A percentile compares a stretch with the other conserved stretches of the same genome.
These are phyloP conservation scores for Mangifera indica DNA, from an alignment of 345 rosid species.

Conservation along the genomic window DNA sequence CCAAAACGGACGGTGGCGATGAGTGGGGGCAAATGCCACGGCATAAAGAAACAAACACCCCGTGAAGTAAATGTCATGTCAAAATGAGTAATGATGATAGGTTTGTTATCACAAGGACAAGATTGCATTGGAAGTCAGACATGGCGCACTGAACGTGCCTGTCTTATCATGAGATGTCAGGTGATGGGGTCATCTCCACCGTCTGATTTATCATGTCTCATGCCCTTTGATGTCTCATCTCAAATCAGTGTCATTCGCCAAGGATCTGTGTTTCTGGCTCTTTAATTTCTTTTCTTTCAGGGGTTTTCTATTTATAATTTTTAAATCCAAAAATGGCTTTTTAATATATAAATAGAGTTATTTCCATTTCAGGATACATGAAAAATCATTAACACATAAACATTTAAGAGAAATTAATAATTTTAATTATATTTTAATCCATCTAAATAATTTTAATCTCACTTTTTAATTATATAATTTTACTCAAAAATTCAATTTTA, in stretches of 20 bases:
- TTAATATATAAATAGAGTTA: too few species aligned
- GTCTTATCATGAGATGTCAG: constrained; percentile 18
- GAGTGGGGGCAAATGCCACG: too few species aligned
- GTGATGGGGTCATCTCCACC: constrained; percentile 23
- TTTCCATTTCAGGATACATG: too few species aligned
- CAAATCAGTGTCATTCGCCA: neutral
- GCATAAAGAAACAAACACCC: neutral
- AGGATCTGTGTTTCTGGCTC: neutral
- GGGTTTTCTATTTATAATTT: too few species aligned
- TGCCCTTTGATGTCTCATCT: neutral
- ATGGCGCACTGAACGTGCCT: constrained; percentile 22
- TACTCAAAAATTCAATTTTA: too few species aligned
- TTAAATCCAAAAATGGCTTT: too few species aligned
- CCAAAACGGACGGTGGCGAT: neutral
- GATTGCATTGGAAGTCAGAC: constrained; percentile 19
- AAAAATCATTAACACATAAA: too few species aligned
- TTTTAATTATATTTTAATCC: too few species aligned
- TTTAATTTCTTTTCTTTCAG: too few species aligned
- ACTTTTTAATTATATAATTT: too few species aligned
- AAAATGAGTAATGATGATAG: neutral
- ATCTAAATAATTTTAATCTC: too few species aligned
- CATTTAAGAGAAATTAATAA: too few species aligned
- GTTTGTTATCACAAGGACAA: neutral
- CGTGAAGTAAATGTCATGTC: constrained; percentile 31
- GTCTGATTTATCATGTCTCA: constrained; percentile 14